These are phyloP conservation scores for Tetrahymena malaccensis DNA, from an alignment of 73 alveolate genomes.

Conservation along the genomic window DNA sequence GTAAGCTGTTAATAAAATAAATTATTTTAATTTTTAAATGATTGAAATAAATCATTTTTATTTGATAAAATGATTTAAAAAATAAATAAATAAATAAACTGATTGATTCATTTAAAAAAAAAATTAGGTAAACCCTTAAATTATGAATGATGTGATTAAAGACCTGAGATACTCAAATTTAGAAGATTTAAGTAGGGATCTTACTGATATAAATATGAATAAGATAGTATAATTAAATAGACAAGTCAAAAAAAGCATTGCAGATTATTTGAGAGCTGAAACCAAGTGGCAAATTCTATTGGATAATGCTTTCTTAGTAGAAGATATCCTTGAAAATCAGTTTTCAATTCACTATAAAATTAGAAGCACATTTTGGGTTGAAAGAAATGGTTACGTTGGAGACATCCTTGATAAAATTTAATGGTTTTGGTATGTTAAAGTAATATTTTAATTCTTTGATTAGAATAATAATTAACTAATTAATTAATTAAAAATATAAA, in stretches of 20 bases:
- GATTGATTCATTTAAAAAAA: no score
- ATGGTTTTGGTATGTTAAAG: not conserved
- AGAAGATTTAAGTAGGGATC: not conserved
- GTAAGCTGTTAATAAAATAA: not conserved
- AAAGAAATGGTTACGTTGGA: not conserved
- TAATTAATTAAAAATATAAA: not conserved
- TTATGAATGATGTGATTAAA: constrained; percentile 19
- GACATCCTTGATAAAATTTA: not conserved
- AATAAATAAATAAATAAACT: no score
- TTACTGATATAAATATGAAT: not conserved
- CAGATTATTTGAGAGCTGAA: constrained; percentile 28
- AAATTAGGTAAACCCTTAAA: not conserved
- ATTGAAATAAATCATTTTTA: not conserved
- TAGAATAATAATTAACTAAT: no score
- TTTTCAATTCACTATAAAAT: not conserved
- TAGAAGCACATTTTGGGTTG: not conserved
- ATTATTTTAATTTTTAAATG: no score
- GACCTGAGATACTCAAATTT: not conserved
- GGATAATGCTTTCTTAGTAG: not conserved
- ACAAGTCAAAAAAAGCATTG: constrained; percentile 1
- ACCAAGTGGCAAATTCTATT: constrained; percentile 15
- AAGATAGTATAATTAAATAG: constrained; percentile 1
- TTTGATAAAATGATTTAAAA: no score
- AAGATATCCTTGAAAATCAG: not conserved
- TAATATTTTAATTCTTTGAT: not conserved